Conservation (phyloP, 352 stramenopile genomes). For the Phytophthora fragariae region DNA sequence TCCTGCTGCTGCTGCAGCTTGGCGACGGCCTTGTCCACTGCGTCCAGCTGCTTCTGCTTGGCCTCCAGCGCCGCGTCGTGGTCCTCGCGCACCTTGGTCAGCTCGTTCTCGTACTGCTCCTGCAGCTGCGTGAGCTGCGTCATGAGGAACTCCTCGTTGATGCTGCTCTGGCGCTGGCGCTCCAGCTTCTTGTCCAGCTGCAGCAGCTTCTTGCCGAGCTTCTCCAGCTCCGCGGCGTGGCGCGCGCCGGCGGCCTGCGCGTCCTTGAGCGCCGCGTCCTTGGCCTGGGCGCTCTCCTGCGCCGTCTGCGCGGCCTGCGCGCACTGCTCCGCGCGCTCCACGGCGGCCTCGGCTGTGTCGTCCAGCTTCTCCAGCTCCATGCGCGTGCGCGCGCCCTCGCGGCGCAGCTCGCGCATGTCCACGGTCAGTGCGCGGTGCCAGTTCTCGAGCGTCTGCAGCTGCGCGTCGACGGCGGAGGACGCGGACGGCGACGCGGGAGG, state of each 20-base stretch:
- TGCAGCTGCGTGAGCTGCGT: slow-evolving; percentile 57
- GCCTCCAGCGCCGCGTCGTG: slow-evolving; percentile 17
- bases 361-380: slow-evolving; percentile 54
- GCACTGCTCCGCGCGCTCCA: slow-evolving; percentile 44
- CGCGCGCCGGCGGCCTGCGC: not conserved
- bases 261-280: slow-evolving; percentile 17
- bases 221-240: slow-evolving; percentile 18
- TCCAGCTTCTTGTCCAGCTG: slow-evolving; percentile 39
- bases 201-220: slow-evolving; percentile 33
- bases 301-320: slow-evolving; percentile 21
- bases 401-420: slow-evolving; percentile 43
- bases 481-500: not conserved
- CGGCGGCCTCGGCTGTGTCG: slow-evolving; percentile 42
- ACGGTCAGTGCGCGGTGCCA: slow-evolving; percentile 43
- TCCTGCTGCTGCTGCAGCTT: slow-evolving; percentile 20
- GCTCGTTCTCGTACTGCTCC: slow-evolving; percentile 58
- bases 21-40: slow-evolving; percentile 20
- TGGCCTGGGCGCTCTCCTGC: slow-evolving; percentile 19
- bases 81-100: slow-evolving; percentile 41
- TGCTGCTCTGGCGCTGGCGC: slow-evolving; percentile 22
- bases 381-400: slow-evolving; percentile 45
- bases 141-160: slow-evolving; percentile 69
- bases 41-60: slow-evolving; percentile 39
- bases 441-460: slow-evolving; percentile 43
- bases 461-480: slow-evolving; percentile 5